Percentiles rank a stretch among this genome's conserved stretches.
phyloP scores from a whole-genome alignment of 352 stramenopile species.

The Blastocystis sp. region DNA sequence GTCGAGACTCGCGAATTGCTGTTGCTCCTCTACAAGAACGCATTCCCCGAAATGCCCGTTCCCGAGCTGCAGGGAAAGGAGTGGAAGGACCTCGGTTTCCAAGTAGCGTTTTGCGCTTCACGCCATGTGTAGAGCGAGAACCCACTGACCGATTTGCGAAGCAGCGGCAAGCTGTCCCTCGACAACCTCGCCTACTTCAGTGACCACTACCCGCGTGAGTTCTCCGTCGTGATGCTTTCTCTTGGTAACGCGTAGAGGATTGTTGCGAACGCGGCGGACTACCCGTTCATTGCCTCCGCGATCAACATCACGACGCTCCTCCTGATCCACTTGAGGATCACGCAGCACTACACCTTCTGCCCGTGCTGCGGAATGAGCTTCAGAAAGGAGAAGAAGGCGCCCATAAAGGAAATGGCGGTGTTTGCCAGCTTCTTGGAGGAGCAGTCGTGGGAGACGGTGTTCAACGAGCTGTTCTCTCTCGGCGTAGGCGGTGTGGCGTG shows the following conservation, averaged over 20 bases:
- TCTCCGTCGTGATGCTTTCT: background rate
- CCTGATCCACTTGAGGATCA: constrained; percentile 48
- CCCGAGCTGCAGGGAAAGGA: constrained; percentile 25
- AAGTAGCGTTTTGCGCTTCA: background rate
- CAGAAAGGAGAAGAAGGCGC: constrained; percentile 35
- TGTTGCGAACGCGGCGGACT: constrained; percentile 19
- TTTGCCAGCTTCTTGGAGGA: constrained; percentile 67
- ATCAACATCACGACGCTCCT: constrained; percentile 62
- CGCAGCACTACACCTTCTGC: constrained; percentile 48
- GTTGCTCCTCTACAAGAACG: constrained; percentile 35
- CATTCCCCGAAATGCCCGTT: background rate
- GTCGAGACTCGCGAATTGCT: background rate
- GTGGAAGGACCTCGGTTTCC: constrained; percentile 58
- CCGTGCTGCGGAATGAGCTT: constrained; percentile 58
- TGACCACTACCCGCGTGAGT: constrained; percentile 19
- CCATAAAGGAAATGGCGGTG: constrained; percentile 3
- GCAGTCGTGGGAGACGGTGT: constrained; percentile 15
- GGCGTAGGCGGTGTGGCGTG: background rate
- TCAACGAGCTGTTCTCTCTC: constrained; percentile 62
- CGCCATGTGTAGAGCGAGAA: constrained; percentile 28
- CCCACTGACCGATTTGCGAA: constrained; percentile 38
- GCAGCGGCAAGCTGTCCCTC: constrained; percentile 36
- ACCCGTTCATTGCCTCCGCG: constrained; percentile 47
- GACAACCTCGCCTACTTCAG: constrained; percentile 56
- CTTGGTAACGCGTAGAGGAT: constrained; percentile 28